Evolutionary conservation across 192 early-diverging fungal species (phyloP).

Genomic region (Coemansia sp.): DNA sequence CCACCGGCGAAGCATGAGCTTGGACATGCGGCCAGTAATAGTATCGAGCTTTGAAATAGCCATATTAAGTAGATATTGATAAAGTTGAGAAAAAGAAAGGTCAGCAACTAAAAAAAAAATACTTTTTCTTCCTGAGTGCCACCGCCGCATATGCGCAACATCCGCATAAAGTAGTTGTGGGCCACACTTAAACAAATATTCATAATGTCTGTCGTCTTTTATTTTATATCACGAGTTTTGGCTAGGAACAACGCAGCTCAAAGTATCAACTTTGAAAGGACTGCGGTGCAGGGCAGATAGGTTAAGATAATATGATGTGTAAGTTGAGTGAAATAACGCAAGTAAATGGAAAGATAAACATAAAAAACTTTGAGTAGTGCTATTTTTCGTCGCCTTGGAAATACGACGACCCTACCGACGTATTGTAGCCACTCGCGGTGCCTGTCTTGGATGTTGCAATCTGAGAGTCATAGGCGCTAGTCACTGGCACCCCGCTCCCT

Average conservation of each 20-base stretch:
- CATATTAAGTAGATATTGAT: slow-evolving; percentile 7
- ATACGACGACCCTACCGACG: neutral
- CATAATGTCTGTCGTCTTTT: too few relatives aligned
- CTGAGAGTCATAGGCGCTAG: neutral
- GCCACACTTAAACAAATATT: neutral
- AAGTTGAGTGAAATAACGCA: neutral
- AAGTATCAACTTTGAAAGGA: neutral
- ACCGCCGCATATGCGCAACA: neutral
- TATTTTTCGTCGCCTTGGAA: neutral
- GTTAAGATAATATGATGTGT: too few relatives aligned
- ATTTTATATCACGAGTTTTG: neutral
- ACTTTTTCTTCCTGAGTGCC: neutral
- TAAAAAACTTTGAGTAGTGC: neutral
- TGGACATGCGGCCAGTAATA: slow-evolving; percentile 45
- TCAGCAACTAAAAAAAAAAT: neutral
- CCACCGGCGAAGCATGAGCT: slow-evolving; percentile 54
- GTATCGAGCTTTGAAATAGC: slow-evolving; percentile 31
- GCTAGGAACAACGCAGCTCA: neutral
- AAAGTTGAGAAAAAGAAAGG: neutral
- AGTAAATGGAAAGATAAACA: neutral
- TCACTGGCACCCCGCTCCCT: neutral
- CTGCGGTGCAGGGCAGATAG: too few relatives aligned
- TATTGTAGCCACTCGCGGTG: neutral
- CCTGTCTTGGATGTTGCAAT: neutral
- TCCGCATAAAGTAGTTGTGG: neutral